A percentile compares a stretch with the other conserved stretches of the same genome.
Evolutionary conservation across 1,284 basidiomycete genomes (phyloP).

Genomic region (Clitocybe nebularis): DNA sequence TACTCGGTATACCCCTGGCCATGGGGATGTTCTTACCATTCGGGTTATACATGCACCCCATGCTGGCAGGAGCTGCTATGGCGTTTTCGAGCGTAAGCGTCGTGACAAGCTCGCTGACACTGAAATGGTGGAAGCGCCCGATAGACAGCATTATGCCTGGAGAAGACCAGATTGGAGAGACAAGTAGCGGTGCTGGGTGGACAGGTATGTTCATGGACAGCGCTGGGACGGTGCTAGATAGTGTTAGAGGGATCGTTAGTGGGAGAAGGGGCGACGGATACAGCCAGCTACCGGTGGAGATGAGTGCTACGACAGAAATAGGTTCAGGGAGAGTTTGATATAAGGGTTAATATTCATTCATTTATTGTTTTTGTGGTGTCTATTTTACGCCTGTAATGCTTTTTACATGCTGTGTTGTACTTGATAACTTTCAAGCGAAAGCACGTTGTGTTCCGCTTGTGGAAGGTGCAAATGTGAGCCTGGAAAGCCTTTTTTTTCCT

Average conservation of each 20-base stretch:
- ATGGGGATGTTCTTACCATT: conserved; percentile 96
- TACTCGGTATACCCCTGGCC: conserved; percentile 94
- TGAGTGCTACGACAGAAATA: conserved; percentile 27
- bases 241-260: conserved; percentile 39
- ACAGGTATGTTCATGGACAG: conserved; percentile 45
- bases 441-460: background rate
- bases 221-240: conserved; percentile 41
- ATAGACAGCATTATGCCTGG: conserved; percentile 64
- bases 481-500: no score
- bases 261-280: conserved; percentile 49
- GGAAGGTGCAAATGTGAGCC: no score
- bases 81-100: conserved; percentile 97
- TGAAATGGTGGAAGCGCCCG: conserved; percentile 85
- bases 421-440: background rate
- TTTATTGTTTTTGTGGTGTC: conserved; percentile 10
- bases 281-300: conserved; percentile 66
- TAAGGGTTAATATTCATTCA: conserved; percentile 4
- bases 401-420: background rate
- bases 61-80: conserved; percentile 98
- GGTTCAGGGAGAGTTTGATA: conserved; percentile 5
- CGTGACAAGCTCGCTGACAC: conserved; percentile 82
- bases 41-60: conserved; percentile 92
- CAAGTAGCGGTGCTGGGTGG: conserved; percentile 30
- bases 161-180: conserved; percentile 37
- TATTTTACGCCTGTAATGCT: conserved; percentile 2